Base-by-base conservation (phyloP, 129 eudicot genomes). In the Erigeron canadensis region DNA sequence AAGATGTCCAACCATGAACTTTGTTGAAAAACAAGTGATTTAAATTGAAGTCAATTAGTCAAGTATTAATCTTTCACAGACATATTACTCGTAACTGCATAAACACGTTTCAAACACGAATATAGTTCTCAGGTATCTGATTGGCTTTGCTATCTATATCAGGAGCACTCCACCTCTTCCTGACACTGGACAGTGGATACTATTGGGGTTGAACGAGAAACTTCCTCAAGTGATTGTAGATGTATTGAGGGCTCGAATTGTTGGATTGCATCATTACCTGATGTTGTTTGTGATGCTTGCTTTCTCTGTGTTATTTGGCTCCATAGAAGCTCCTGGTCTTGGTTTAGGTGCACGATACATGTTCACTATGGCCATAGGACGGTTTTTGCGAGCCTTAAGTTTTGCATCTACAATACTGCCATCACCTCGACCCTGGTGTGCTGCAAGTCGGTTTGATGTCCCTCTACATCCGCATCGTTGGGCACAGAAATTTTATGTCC, bases 351-450 rank as follows among this genome's bases (percentile, higher is more conserved):
- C 99, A 54, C 83, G 99, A 55, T 95, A 90, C 82, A 86, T 95
- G 96, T 90, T 95, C 76, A 95, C 99, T 21, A 95, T 95, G 99
- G 97, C 88, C 10, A 75, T 95, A 62, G 99, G 99, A 22, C 85
- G 99, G 44, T 77, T 95, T 56, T 84, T 95, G 60, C 85, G 97
- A 62, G 85, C 91, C 75, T 60, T 95, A 74, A 84, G 84, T 82
- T 95, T 95, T 77, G 91, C 83, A 63, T 90, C 97, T 16, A 95
- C 99, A 10, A 95, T 95, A 77, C 83, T 95, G 42, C 99, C 99
- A 63, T 95, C 99, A 55, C 85, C 99, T 37, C 87, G 99, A 41
- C 97, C 97, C 38, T 95, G 99, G 99, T 95, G 99, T 62, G 99
- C 99, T n/a, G 74, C 93, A 44, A 62, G 85, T 69, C 92, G 99